Percentiles rank a stretch among this genome's conserved stretches.
Conservation (phyloP, 331 rosid species). For the Cydonia oblonga region DNA sequence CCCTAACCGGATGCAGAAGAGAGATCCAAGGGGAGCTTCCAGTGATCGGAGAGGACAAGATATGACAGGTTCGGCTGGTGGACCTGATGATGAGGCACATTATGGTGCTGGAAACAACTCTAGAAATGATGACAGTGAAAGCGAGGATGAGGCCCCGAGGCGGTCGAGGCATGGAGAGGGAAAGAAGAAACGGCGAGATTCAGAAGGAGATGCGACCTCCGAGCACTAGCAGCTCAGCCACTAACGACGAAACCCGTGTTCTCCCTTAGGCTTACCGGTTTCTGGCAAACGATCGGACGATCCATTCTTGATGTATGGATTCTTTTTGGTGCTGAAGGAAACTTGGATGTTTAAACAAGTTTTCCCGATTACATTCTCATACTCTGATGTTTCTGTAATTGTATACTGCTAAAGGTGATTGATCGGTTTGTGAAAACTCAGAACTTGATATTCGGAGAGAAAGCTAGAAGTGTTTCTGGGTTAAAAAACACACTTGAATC, state of each 20-base stretch:
- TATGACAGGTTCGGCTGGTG: constrained; percentile 48
- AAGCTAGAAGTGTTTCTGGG: too few species aligned
- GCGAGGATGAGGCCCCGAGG: constrained; percentile 97
- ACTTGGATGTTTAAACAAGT: neutral
- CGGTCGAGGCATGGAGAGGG: constrained; percentile 97
- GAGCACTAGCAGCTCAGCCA: constrained; percentile 26
- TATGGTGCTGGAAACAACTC: constrained; percentile 34
- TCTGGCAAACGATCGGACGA: neutral
- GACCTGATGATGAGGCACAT: constrained; percentile 58
- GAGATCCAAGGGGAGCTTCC: constrained; percentile 59
- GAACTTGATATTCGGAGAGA: neutral
- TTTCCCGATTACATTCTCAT: neutral
- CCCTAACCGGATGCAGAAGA: constrained; percentile 36
- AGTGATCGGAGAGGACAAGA: constrained; percentile 68
- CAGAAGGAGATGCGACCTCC: constrained; percentile 44
- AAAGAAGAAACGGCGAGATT: constrained; percentile 69
- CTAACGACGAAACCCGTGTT: constrained; percentile 21
- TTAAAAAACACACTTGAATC: too few species aligned
- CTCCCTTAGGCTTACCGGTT: neutral
- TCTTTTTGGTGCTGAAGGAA: constrained; percentile 2
- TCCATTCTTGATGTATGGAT: neutral
- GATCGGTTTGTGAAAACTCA: neutral
- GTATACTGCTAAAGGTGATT: neutral
- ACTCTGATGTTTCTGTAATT: constrained; percentile 1
- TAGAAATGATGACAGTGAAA: constrained; percentile 74